These are phyloP conservation scores for Diaporthe ilicicola DNA, from an alignment of 2,329 filamentous ascomycete species.

Conservation along the genomic window DNA sequence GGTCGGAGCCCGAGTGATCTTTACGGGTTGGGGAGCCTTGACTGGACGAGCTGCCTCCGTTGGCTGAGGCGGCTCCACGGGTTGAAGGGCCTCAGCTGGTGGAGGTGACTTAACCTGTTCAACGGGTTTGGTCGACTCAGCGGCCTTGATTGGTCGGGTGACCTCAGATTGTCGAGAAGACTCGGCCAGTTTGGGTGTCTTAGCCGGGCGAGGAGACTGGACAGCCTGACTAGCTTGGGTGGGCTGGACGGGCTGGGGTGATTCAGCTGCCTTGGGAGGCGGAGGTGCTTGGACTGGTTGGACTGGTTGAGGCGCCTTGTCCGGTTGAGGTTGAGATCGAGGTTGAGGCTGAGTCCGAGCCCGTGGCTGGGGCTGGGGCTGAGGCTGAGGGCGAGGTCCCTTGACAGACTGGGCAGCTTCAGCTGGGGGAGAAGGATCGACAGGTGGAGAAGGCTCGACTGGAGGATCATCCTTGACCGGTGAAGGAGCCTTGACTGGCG, in stretches of 20 bases:
- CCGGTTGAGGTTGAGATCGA: not conserved
- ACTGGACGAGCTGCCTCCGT: constrained; percentile 13
- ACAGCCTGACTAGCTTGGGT: not conserved
- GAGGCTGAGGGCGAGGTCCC: constrained; percentile 5
- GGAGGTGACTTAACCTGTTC: constrained; percentile 1
- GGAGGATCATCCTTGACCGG: not conserved
- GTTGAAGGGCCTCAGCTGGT: constrained; percentile 18
- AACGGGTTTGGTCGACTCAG: not conserved
- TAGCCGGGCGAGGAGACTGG: not conserved
- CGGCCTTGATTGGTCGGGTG: constrained; percentile 7
- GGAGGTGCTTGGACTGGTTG: not conserved
- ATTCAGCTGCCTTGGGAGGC: not conserved
- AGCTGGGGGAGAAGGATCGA: not conserved
- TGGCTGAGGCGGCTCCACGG: constrained; percentile 13
- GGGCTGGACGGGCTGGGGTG: not conserved
- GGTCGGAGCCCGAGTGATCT: not conserved
- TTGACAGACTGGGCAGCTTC: not conserved
- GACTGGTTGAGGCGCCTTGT: not conserved
- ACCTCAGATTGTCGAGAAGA: constrained; percentile 7
- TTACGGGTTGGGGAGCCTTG: constrained; percentile 7
- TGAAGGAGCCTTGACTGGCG: constrained; percentile 33
- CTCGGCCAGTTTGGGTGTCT: not conserved
- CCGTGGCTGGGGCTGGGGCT: not conserved
- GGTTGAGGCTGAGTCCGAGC: not conserved
- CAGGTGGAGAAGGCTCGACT: not conserved